These are phyloP conservation scores for Phytophthora agathidicida DNA, from an alignment of 352 stramenopile species.

Conservation along the genomic window DNA sequence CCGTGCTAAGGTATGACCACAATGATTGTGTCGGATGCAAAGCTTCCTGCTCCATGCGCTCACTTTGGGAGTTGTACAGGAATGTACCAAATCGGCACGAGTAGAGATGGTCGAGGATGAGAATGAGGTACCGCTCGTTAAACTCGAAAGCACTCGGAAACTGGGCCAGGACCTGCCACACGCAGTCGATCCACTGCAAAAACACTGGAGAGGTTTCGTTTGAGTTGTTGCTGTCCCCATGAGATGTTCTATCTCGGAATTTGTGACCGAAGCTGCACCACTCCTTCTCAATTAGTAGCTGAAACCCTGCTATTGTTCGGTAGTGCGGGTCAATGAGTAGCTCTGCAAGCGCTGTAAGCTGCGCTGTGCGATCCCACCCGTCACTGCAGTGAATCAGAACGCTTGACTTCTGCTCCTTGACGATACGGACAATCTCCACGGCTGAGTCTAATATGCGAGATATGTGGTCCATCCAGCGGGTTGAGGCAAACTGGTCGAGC, in stretches of 20 bases:
- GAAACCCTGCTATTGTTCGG: slow-evolving; percentile 86
- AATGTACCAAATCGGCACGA: slow-evolving; percentile 93
- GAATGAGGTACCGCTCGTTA: slow-evolving; percentile 82
- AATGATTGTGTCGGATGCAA: slow-evolving; percentile 67
- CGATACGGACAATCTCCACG: slow-evolving; percentile 83
- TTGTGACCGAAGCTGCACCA: slow-evolving; percentile 92
- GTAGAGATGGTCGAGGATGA: slow-evolving; percentile 85
- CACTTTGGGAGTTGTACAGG: slow-evolving; percentile 94
- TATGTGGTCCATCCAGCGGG: slow-evolving; percentile 80
- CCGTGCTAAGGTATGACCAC: slow-evolving; percentile 76
- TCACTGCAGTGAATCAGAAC: slow-evolving; percentile 99
- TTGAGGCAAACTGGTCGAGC: slow-evolving; percentile 76
- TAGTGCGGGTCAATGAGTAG: slow-evolving; percentile 93
- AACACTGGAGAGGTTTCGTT: slow-evolving; percentile 98
- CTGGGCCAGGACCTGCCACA: slow-evolving; percentile 80
- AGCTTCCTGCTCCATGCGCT: slow-evolving; percentile 59
- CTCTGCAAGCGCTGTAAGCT: slow-evolving; percentile 83
- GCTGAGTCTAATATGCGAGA: slow-evolving; percentile 82
- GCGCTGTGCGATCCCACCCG: slow-evolving; percentile 96
- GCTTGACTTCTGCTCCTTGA: slow-evolving; percentile 86
- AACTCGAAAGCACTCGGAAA: slow-evolving; percentile 88
- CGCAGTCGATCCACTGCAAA: slow-evolving; percentile 90
- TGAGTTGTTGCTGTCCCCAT: slow-evolving; percentile 45
- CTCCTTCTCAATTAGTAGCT: slow-evolving; percentile 90
- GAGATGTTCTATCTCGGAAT: slow-evolving; percentile 79